Conservation (phyloP, 1,139 yeast genomes). For the Suhomyces yuchorum region DNA sequence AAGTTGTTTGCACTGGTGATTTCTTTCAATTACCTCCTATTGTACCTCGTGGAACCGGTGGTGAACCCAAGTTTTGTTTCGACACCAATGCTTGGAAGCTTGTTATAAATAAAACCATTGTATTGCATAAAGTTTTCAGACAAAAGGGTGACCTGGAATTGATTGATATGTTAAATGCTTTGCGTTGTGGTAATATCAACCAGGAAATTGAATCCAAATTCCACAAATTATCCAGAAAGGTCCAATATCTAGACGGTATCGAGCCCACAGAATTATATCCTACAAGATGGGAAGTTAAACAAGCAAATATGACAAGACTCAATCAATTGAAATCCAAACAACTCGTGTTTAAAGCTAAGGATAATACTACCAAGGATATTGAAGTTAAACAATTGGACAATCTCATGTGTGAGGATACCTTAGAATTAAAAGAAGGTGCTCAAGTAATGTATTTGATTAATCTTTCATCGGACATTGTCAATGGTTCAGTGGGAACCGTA, state of each 20-base stretch:
- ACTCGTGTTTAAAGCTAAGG: constrained; percentile 50
- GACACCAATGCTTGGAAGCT: constrained; percentile 59
- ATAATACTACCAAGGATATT: constrained; percentile 35
- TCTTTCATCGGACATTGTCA: constrained; percentile 47
- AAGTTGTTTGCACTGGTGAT: constrained; percentile 82
- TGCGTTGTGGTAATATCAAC: constrained; percentile 67
- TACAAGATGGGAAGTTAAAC: constrained; percentile 70
- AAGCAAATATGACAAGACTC: constrained; percentile 63
- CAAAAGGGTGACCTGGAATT: constrained; percentile 70
- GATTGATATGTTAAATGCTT: constrained; percentile 71
- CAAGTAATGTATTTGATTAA: constrained; percentile 62
- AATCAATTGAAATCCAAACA: constrained; percentile 33
- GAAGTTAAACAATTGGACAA: constrained; percentile 36
- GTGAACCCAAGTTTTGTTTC: constrained; percentile 53
- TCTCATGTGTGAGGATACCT: constrained; percentile 47
- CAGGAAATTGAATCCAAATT: constrained; percentile 48
- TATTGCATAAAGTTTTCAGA: constrained; percentile 67
- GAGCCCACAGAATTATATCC: constrained; percentile 82
- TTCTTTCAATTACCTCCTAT: constrained; percentile 93
- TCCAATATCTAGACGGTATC: constrained; percentile 69
- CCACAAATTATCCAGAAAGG: constrained; percentile 50
- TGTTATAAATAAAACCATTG: constrained; percentile 55
- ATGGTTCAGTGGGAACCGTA: constrained; percentile 59
- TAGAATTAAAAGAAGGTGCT: constrained; percentile 57
- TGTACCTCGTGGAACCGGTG: constrained; percentile 33